phyloP scores from a whole-genome alignment of 306 rosid species.

The Dalbergia cultrata region DNA sequence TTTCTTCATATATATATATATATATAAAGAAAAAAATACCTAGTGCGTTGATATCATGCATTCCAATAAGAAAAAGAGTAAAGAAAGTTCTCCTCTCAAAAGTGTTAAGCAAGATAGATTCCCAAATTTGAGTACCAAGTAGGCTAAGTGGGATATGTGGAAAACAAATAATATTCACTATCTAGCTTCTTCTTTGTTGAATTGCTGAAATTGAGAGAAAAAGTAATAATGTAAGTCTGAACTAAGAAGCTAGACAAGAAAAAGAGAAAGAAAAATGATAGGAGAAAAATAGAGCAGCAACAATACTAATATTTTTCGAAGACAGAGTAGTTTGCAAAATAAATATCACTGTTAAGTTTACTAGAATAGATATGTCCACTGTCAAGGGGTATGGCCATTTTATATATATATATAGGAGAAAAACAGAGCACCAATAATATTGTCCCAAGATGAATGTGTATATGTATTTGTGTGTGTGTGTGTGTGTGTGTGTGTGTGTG shows the following conservation, averaged over 20 bases:
- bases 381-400: too few species aligned
- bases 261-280: not conserved
- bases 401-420: too few species aligned
- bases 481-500: too few species aligned
- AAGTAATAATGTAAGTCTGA: not conserved
- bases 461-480: too few species aligned
- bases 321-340: too few species aligned
- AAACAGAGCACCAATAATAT: too few species aligned
- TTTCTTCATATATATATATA: conserved; percentile 9
- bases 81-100: not conserved
- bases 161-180: not conserved
- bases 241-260: not conserved
- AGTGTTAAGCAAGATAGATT: conserved; percentile 14
- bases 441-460: too few species aligned
- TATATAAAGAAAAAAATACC: too few species aligned
- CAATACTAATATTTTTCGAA: not conserved
- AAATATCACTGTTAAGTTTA: too few species aligned
- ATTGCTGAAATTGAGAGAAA: not conserved
- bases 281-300: not conserved
- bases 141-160: too few species aligned
- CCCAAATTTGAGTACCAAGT: not conserved
- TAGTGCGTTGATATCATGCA: not conserved
- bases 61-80: not conserved
- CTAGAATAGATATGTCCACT: too few species aligned
- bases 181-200: not conserved